phyloP scores from a whole-genome alignment of 208 protist species.

The Borovskyia barvae region DNA sequence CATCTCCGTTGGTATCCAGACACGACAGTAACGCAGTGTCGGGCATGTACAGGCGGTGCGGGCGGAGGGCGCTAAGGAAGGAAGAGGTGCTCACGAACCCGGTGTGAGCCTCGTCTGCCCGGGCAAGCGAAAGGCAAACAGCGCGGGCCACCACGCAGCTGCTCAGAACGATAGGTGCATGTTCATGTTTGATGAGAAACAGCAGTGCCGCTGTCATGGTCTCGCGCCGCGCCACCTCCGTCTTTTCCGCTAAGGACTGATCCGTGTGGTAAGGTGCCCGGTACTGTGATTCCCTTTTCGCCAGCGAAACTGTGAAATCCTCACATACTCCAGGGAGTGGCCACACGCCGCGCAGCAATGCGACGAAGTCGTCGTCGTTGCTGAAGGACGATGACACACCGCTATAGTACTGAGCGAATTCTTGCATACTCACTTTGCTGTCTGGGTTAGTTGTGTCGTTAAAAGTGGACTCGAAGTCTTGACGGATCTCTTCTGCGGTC shows the following conservation, averaged over 20 bases:
- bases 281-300: conserved; percentile 12
- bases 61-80: conserved; percentile 55
- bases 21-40: conserved; percentile 32
- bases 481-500: conserved; percentile 34
- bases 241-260: conserved; percentile 51
- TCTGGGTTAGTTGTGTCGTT: conserved; percentile 82
- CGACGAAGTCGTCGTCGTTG: conserved; percentile 65
- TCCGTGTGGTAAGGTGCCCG: conserved; percentile 31
- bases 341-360: conserved; percentile 65
- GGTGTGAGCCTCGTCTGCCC: conserved; percentile 14
- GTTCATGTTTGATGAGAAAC: conserved; percentile 32
- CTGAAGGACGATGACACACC: conserved; percentile 49
- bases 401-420: conserved; percentile 85
- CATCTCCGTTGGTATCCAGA: conserved; percentile 75
- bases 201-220: conserved; percentile 36
- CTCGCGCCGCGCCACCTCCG: conserved; percentile 29
- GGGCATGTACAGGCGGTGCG: conserved; percentile 71
- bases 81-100: conserved; percentile 45
- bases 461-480: conserved; percentile 67
- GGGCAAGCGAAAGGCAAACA: conserved; percentile 43
- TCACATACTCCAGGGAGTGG: conserved; percentile 25
- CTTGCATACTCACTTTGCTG: conserved; percentile 65
- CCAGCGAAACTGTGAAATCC: conserved; percentile 23
- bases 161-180: conserved; percentile 42
- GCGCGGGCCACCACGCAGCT: conserved; percentile 28